A percentile compares a stretch with the other conserved stretches of the same genome.
These are phyloP conservation scores for Kazachstania africana DNA, from an alignment of 805 yeast species.

Conservation along the genomic window DNA sequence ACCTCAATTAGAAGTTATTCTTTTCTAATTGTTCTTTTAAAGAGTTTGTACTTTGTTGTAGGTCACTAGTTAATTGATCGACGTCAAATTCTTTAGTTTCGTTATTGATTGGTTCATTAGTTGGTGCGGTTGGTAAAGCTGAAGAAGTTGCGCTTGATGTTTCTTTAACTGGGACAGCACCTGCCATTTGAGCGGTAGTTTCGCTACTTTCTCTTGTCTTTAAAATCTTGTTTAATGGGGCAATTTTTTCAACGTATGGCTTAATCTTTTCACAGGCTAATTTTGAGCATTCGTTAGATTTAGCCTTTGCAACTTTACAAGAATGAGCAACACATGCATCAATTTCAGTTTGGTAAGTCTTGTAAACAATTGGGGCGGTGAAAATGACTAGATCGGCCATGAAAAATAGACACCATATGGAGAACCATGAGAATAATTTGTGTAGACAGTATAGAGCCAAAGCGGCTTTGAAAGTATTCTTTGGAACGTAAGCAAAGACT, in stretches of 20 bases:
- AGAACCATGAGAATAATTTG: slow-evolving; percentile 64
- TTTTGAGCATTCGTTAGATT: slow-evolving; percentile 34
- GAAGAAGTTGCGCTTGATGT: slow-evolving; percentile 22
- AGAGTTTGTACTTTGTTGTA: slow-evolving; percentile 17
- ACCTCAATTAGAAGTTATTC: too few species aligned
- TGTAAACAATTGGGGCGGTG: slow-evolving; percentile 65
- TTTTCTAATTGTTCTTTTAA: slow-evolving; percentile 24
- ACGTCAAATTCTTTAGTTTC: slow-evolving; percentile 13
- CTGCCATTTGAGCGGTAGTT: slow-evolving; percentile 17
- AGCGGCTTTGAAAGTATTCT: slow-evolving; percentile 63
- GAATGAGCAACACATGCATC: slow-evolving; percentile 46
- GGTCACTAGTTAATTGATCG: slow-evolving; percentile 12
- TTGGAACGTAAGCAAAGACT: slow-evolving; percentile 58
- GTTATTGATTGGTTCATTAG: slow-evolving; percentile 7
- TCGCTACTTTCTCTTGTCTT: slow-evolving; percentile 33
- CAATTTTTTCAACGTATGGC: slow-evolving; percentile 50
- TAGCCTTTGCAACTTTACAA: slow-evolving; percentile 37
- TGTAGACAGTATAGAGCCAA: slow-evolving; percentile 51
- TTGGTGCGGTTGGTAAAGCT: slow-evolving; percentile 30
- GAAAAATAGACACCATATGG: slow-evolving; percentile 56
- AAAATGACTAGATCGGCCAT: slow-evolving; percentile 50
- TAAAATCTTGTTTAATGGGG: slow-evolving; percentile 55
- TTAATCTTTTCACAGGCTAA: slow-evolving; percentile 43
- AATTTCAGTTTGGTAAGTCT: slow-evolving; percentile 64
- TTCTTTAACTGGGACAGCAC: slow-evolving; percentile 20